These are phyloP conservation scores for Mallotus repandus DNA, from an alignment of 441 rosid species.

Conservation along the genomic window DNA sequence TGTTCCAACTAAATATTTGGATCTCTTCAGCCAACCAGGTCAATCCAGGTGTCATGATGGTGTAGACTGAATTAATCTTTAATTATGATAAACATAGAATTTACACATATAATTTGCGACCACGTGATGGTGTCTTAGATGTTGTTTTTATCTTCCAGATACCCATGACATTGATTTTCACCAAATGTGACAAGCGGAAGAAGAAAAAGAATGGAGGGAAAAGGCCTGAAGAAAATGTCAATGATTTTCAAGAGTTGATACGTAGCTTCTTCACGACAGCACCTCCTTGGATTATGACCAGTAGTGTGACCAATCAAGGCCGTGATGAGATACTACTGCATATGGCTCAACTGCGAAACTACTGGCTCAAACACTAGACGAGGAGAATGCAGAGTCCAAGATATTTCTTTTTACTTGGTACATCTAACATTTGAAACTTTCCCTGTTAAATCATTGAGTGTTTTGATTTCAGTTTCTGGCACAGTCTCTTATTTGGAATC, in stretches of 20 bases:
- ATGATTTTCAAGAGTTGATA: slow-evolving; percentile 72
- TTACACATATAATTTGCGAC: too few relatives aligned
- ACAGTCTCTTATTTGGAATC: neutral
- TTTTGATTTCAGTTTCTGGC: neutral
- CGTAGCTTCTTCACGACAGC: slow-evolving; percentile 66
- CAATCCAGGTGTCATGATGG: neutral
- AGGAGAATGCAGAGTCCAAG: neutral
- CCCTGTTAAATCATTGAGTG: neutral
- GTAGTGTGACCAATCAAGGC: slow-evolving; percentile 91
- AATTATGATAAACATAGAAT: neutral
- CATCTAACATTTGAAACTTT: neutral
- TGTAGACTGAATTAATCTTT: neutral
- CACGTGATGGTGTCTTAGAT: neutral
- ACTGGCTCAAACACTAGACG: slow-evolving; percentile 80
- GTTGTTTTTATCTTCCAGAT: slow-evolving; percentile 40
- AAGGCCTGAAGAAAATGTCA: slow-evolving; percentile 75
- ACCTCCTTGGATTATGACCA: slow-evolving; percentile 98
- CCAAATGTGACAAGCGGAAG: slow-evolving; percentile 95
- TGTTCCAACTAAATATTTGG: neutral
- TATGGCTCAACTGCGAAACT: slow-evolving; percentile 90
- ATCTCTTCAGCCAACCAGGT: neutral
- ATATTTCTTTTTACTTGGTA: neutral
- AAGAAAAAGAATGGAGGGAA: slow-evolving; percentile 89
- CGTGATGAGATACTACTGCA: slow-evolving; percentile 91
- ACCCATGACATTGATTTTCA: slow-evolving; percentile 89